Evolutionary conservation across 2,329 filamentous ascomycete genomes (phyloP).

Genomic region (Fusarium sterilihyphosum): DNA sequence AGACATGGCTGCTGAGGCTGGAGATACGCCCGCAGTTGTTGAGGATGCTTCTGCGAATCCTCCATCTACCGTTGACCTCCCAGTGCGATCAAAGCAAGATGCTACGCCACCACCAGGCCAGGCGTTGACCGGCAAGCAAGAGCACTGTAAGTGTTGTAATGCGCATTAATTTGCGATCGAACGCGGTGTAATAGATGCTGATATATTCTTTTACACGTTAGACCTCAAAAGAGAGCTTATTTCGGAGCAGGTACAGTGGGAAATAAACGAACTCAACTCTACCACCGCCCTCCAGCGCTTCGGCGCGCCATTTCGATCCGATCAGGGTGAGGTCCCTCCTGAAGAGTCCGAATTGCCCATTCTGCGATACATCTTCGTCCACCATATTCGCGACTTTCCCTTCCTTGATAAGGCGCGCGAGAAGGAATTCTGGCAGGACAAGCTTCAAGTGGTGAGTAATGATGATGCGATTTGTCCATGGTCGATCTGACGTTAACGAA

Average conservation of each 20-base stretch:
- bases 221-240: conserved; percentile 97
- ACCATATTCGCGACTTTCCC: conserved; percentile 97
- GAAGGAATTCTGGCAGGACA: conserved; percentile 99
- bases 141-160: conserved; percentile 77
- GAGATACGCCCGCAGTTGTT: conserved; percentile 39
- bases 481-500: conserved; percentile 7
- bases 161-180: background rate
- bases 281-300: conserved; percentile 95
- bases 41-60: conserved; percentile 26
- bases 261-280: conserved; percentile 92
- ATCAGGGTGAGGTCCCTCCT: conserved; percentile 90
- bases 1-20: conserved; percentile 45
- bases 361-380: conserved; percentile 95
- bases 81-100: conserved; percentile 46
- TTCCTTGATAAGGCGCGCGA: conserved; percentile 96
- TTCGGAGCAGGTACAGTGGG: conserved; percentile 85
- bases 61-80: conserved; percentile 38
- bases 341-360: conserved; percentile 94
- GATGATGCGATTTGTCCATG: background rate
- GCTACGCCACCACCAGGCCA: conserved; percentile 55
- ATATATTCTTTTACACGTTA: conserved; percentile 11
- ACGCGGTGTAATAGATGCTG: conserved; percentile 10
- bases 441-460: conserved; percentile 84
- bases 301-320: conserved; percentile 92
- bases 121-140: conserved; percentile 90